Base-by-base conservation (phyloP, 441 rosid genomes). In the Caryocar brasiliense region DNA sequence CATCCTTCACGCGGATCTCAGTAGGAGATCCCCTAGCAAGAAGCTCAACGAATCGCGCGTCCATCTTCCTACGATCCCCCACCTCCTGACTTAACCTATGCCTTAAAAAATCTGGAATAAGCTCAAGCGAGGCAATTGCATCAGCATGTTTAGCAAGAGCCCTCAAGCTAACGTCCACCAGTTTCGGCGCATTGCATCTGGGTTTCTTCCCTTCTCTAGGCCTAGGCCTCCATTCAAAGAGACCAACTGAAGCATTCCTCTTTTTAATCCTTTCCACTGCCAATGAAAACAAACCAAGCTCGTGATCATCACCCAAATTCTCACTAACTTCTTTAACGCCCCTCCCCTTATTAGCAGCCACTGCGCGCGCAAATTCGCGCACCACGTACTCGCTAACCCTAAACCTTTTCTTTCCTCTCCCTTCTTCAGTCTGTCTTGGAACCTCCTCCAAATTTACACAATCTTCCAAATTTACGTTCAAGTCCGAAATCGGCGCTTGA, bases 51-150 rank as follows among this genome's bases (percentile, higher is more conserved):
- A 76, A 72, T 2, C 13, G 54, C 6, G 64, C 34, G 41, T 66
- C 46, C 40, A 68, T 27, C 64, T 35, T 51, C 23, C 76, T 19
- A n/a, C 6, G 6, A 57, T 36, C 59, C 39, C 69, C 48, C 12
- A 68, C 61, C 24, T 42, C 6, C 44, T 19, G 18, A 11, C 71
- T 59, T 7, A 79, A 54, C 40, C 56, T 64, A 39, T 27, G 65
- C 73, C 55, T 71, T 40, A 73, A 35, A 5, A 30, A 44, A 40
- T 71, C 76, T 4, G 85, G 80, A 28, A 79, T 70, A 36, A 26
- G 26, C n/a, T 56, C 41, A 14, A 79, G 44, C 7, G 80, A 71
- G 42, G 12, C 42, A 15, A 79, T 56, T 0, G 70, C 58, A 17
- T 62, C 74, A 3, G 67, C 53, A 22, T 73, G 46, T 38, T 44